phyloP scores from a whole-genome alignment of 768 basidiomycete species.

The Exsudoporus frostii region DNA sequence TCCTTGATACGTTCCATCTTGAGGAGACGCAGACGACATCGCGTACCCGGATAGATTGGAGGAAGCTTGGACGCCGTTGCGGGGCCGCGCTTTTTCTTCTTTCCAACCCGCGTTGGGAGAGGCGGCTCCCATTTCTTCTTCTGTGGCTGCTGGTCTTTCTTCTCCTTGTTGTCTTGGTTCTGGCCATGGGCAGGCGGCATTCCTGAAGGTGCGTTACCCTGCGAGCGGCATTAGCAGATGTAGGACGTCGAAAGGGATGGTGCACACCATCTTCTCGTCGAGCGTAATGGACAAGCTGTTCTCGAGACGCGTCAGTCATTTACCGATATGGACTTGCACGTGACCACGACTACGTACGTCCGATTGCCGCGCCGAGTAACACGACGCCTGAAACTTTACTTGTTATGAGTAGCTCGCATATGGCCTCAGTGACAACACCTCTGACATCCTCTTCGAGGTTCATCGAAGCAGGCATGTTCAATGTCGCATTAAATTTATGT shows the following conservation, averaged over 20 bases:
- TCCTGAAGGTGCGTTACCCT: conserved; percentile 80
- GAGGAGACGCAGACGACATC: conserved; percentile 91
- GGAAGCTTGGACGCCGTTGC: conserved; percentile 89
- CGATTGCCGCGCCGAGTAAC: conserved; percentile 12
- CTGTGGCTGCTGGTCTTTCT: conserved; percentile 44
- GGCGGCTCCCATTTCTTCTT: conserved; percentile 99
- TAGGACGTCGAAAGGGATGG: neutral
- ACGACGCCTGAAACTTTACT: neutral
- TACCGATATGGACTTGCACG: conserved; percentile 36
- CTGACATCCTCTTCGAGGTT: conserved; percentile 67
- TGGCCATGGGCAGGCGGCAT: conserved; percentile 36
- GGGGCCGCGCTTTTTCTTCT: conserved; percentile 94
- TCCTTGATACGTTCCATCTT: conserved; percentile 99
- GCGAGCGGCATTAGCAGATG: conserved; percentile 6
- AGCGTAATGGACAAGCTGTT: neutral
- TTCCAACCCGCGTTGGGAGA: conserved; percentile 92
- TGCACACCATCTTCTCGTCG: conserved; percentile 24
- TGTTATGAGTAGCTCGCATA: conserved; percentile 2
- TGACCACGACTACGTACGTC: conserved; percentile 8
- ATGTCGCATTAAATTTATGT: neutral
- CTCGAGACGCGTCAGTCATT: conserved; percentile 51
- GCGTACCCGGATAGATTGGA: conserved; percentile 88
- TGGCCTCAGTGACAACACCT: conserved; percentile 40
- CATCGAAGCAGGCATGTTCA: conserved; percentile 66
- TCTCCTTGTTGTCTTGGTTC: conserved; percentile 49